Base-by-base conservation (phyloP, 306 rosid species). In the Castanospermum australe region DNA sequence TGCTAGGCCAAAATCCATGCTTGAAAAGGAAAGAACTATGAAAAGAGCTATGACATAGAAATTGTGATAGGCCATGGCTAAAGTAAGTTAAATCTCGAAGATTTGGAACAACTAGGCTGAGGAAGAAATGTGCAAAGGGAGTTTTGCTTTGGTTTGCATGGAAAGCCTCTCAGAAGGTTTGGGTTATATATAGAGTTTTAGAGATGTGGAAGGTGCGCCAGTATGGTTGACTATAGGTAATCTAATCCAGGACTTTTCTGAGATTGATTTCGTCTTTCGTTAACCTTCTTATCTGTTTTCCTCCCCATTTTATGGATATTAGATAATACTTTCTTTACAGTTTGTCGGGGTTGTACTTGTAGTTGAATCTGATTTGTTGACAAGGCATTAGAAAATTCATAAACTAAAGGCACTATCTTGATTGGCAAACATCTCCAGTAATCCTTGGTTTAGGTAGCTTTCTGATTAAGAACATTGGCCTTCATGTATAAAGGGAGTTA, bases 41-140 rank as follows among this genome's bases (percentile, higher is more conserved):
- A 80, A 28, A 28, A 80, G 41, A 63, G 73, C 55, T 4, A 63
- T 33, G 47, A 48, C 47, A 56, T 25, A 36, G 9, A 39, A 59
- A 38, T 48, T 57, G 52, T 17, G 6, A 35, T 20, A 21, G 20
- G 83, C 73, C 84, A 80, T 80, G 72, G 35, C 21, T 76, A 20
- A 2, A 10, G 2, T 1, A 20, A 6, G 20, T 25, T 30, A 12
- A 32, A 13, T 35, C 0, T 12, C 41, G 20, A 20, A 39, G 71
- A 41, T 21, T 32, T 50, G 50, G 60, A 51, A n/a, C 33, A 33
- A 71, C 6, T 30, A 50, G 44, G 9, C 3, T 1, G 17, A n/a
- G 45, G 61, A 6, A 12, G 24, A 73, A 75, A 45, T 62, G 22
- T 61, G 60, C 8, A n/a, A 21, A 10, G 32, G 3, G 1, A 9